Conservation (phyloP, 2,329 filamentous ascomycete species). For the Dendrostoma leiphaemia region DNA sequence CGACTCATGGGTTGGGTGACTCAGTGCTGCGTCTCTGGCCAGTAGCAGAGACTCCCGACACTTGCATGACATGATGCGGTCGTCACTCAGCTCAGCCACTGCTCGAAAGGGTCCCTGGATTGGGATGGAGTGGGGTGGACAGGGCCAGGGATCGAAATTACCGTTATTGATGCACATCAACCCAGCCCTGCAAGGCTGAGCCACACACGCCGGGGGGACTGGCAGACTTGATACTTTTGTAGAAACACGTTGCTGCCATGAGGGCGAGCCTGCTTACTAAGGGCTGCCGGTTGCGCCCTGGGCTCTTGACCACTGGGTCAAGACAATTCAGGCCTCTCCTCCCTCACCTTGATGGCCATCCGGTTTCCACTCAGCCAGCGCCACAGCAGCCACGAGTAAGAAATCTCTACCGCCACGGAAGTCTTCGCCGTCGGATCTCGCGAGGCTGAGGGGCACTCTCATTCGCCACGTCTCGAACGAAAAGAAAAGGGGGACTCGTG, state of each 20-base stretch:
- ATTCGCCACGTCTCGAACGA: too few species aligned
- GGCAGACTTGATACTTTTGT: too few species aligned
- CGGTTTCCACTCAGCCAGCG: background rate
- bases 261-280: too few species aligned
- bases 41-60: background rate
- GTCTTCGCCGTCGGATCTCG: too few species aligned
- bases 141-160: background rate
- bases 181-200: constrained; percentile 18
- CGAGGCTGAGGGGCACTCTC: background rate
- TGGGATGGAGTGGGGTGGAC: background rate
- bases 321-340: too few species aligned
- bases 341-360: background rate
- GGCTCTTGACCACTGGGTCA: too few species aligned
- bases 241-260: too few species aligned
- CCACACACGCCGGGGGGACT: background rate
- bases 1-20: constrained; percentile 9
- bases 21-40: background rate
- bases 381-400: background rate
- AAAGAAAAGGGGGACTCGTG: too few species aligned
- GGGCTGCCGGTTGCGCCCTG: too few species aligned
- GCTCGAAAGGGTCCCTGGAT: background rate
- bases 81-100: constrained; percentile 9
- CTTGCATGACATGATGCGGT: constrained; percentile 2
- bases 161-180: too few species aligned
- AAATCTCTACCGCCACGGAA: background rate